Percentiles rank a stretch among this genome's conserved stretches.
These are phyloP conservation scores for Litsea cubeba DNA, from an alignment of 164 flowering plant species.

Conservation along the genomic window DNA sequence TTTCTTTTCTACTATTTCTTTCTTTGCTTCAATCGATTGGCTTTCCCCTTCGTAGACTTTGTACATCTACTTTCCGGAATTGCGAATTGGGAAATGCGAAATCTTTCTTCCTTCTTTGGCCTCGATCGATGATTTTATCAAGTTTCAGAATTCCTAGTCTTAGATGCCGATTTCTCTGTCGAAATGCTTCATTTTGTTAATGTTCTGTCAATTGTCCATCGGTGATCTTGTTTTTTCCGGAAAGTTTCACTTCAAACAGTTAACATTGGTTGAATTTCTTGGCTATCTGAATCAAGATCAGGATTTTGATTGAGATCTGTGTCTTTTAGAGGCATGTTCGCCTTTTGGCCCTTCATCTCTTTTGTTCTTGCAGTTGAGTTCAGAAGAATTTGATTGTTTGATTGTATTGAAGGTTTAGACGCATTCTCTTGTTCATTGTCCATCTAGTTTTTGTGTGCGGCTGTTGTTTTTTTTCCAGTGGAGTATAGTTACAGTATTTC, in stretches of 20 bases:
- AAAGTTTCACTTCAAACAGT: background rate
- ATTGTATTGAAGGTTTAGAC: too few relatives aligned
- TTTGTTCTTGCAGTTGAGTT: background rate
- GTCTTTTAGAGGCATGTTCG: background rate
- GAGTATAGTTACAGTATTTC: background rate
- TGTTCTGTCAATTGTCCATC: background rate
- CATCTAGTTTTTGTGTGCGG: background rate
- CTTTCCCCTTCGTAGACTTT: background rate
- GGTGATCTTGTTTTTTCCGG: background rate
- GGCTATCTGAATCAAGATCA: background rate
- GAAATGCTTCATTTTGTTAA: background rate
- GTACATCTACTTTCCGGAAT: background rate
- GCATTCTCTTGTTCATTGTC: background rate
- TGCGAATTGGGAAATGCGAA: background rate
- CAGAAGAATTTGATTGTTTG: too few relatives aligned
- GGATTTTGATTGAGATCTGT: background rate
- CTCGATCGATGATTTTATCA: too few relatives aligned
- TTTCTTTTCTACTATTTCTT: background rate
- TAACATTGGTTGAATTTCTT: background rate
- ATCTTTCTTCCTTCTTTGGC: too few relatives aligned
- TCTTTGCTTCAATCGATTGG: background rate
- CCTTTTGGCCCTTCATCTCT: background rate
- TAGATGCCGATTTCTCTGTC: background rate
- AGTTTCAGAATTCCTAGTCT: too few relatives aligned
- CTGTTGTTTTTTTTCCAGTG: background rate